Base-by-base conservation (phyloP, 1,284 basidiomycete species). In the Melampsora americana region DNA sequence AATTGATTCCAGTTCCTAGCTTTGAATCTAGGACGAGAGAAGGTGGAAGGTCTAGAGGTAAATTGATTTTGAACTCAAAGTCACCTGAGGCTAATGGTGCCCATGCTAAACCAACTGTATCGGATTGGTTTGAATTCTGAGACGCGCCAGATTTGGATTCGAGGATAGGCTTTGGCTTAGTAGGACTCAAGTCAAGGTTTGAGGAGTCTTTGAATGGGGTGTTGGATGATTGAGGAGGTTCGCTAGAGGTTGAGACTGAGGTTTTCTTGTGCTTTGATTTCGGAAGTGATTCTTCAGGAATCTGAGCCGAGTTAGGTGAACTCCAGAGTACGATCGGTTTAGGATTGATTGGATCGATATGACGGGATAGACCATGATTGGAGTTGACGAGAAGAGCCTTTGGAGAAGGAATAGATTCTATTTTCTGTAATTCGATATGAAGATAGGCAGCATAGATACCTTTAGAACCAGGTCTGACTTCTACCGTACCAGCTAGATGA, bases 21-120 rank as follows among this genome's bases (percentile, higher is more conserved):
- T 71, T 76, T 50, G 68, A 53, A 65, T 79, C 78, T 12, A 79
- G 39, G 5, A 59, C 42, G 39, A 77, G 66, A 1, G 78, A 77
- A n/a, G 77, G 77, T 14, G 78, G 78, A 28, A 79, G 73, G 20
- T 61, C 61, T 26, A 66, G 44, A 26, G 78, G 78, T 9, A 79
- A 59, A 16, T 73, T 68, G 65, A 79, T 79, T 0, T 20, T 44
- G 77, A 79, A 79, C 23, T 70, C 23, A 50, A 78, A 69, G 44
- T 79, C 78, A 42, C 35, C 18, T 2, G 69, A 39, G 18, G 32
- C 53, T 18, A 61, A 26, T 26, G 69, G 16, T 60, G n/a, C 56
- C 56, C 56, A 70, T 12, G n/a, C 14, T 30, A 61, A 16, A 7
- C 1, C 32, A 16, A 28, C 53, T 23, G 44, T 28, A 4, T 3